Conservation (phyloP, 805 yeast species). For the Ogataea polymorpha region DNA sequence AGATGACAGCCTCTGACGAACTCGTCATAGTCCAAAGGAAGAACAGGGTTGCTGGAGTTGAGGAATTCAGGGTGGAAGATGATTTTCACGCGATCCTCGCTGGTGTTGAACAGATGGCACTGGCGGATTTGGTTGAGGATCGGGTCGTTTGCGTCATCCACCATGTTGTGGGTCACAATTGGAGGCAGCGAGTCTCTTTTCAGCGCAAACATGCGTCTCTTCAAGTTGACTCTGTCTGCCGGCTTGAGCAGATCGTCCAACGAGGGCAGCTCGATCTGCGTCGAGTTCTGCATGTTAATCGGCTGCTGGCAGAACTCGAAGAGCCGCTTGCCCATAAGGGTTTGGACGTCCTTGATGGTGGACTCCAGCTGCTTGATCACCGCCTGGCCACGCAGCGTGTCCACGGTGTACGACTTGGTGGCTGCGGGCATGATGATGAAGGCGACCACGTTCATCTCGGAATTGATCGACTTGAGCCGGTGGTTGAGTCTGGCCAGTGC, state of each 20-base stretch:
- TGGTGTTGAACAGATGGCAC: constrained; percentile 84
- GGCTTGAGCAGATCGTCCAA: constrained; percentile 82
- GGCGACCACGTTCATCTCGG: constrained; percentile 92
- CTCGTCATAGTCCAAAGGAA: constrained; percentile 93
- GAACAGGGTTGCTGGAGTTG: constrained; percentile 89
- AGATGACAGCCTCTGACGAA: constrained; percentile 97
- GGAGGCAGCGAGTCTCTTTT: constrained; percentile 90
- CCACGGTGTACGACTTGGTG: constrained; percentile 91
- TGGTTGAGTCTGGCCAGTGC: constrained; percentile 89
- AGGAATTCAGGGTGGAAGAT: constrained; percentile 97
- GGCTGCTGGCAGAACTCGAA: constrained; percentile 76
- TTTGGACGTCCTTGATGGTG: constrained; percentile 85
- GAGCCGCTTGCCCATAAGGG: constrained; percentile 78
- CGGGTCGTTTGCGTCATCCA: constrained; percentile 88
- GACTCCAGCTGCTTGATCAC: constrained; percentile 87
- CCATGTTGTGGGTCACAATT: constrained; percentile 95
- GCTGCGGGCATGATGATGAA: constrained; percentile 98
- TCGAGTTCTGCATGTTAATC: constrained; percentile 42
- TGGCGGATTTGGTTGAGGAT: constrained; percentile 87
- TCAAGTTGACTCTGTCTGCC: constrained; percentile 82
- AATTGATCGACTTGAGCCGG: constrained; percentile 72
- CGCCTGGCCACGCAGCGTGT: constrained; percentile 94
- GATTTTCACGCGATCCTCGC: constrained; percentile 89
- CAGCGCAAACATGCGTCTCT: constrained; percentile 89
- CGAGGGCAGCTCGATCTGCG: constrained; percentile 50